These are phyloP conservation scores for Xylaria sp. DNA, from an alignment of 2,329 filamentous ascomycete species.

Conservation along the genomic window DNA sequence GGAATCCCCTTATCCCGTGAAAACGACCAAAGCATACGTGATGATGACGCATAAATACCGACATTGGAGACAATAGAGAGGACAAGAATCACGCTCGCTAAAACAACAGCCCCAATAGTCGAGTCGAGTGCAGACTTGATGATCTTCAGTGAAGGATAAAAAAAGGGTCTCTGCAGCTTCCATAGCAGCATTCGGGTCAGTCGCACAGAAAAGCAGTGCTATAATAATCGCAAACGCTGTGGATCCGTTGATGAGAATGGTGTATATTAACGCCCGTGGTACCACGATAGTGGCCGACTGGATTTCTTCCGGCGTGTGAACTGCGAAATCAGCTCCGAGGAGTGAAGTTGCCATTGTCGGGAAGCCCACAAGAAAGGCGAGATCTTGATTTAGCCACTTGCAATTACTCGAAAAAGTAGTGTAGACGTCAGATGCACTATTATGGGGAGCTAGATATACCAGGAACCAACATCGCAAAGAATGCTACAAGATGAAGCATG, in stretches of 20 bases:
- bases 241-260: conserved; percentile 40
- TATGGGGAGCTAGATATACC: conserved; percentile 26
- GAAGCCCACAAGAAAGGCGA: background rate
- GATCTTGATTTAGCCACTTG: conserved; percentile 16
- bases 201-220: conserved; percentile 40
- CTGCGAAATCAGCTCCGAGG: conserved; percentile 41
- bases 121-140: background rate
- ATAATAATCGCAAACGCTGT: conserved; percentile 40
- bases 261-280: conserved; percentile 40
- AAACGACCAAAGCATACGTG: conserved; percentile 46
- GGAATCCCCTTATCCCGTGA: conserved; percentile 42
- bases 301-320: conserved; percentile 45
- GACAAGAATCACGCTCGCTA: conserved; percentile 17
- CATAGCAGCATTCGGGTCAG: background rate
- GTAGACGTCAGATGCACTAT: conserved; percentile 28
- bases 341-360: conserved; percentile 53
- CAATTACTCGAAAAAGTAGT: conserved; percentile 29
- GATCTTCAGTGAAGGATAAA: background rate
- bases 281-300: conserved; percentile 37
- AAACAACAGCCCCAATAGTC: background rate
- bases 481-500: conserved; percentile 13
- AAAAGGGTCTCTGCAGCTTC: background rate
- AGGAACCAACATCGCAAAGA: conserved; percentile 22
- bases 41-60: conserved; percentile 39
- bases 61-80: conserved; percentile 27